Base-by-base conservation (phyloP, 1,139 yeast genomes). In the Saccharomyces pastorianus region DNA sequence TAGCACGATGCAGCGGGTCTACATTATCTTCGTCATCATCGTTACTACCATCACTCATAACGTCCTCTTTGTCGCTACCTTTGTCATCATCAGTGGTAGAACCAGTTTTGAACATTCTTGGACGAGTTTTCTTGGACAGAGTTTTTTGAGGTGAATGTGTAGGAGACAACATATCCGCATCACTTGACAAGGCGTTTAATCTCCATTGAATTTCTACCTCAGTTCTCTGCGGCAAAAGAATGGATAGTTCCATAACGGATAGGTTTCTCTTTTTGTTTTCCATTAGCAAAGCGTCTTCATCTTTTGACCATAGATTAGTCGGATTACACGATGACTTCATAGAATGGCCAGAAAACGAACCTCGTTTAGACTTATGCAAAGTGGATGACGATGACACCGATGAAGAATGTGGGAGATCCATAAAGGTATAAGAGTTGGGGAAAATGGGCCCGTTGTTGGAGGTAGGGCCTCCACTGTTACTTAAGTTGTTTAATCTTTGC, bases 241-340 rank as follows among this genome's bases (percentile, higher is more conserved):
- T 82, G 8, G 87, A 80, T 49, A 89, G 73, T 68, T 89, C 96
- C n/a, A 88, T 88, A 62, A 85, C 78, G 34, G 87, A 78, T 44
- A 89, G 71, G 56, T 85, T 59, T 74, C 76, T 47, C 79, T 73
- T 49, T 52, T 91, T 76, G 55, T 81, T 77, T 51, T 79, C 74
- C 48, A 85, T 67, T 54, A 89, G 71, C 56, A 85, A 83, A 64
- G 86, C 93, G 68, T 89, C 96, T 61, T 88, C 96, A 70, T 80
- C 79, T 1, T 79, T 47, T 0, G 71, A 60, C 76, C 76, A 72
- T 11, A 59, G 13, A 14, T 14, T 52, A 5, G 34, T 6, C 14
- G 29, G 32, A 29, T 29, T 29, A 29, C 6, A 20, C 11, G 44
- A 38, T 5, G 44, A 11, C n/a, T 38, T 17, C 25, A 20, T 4